These are phyloP conservation scores for Neonectria neomacrospora DNA, from an alignment of 2,329 filamentous ascomycete genomes.

Conservation along the genomic window DNA sequence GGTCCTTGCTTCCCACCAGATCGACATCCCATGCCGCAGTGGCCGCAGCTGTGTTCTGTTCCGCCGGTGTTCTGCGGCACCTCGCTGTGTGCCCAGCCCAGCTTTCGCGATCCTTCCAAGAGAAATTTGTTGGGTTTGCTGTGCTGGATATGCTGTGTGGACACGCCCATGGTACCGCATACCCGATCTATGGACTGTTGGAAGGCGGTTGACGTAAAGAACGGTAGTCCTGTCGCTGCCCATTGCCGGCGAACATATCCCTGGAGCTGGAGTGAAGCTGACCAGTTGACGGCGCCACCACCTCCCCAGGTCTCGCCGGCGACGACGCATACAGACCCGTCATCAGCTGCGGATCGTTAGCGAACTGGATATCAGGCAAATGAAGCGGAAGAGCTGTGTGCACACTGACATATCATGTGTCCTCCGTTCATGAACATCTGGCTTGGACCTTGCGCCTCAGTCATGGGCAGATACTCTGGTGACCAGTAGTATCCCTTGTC, in stretches of 20 bases:
- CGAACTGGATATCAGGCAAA: not conserved
- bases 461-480: conserved; percentile 76
- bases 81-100: conserved; percentile 73
- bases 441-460: conserved; percentile 10
- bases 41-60: conserved; percentile 72
- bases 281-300: conserved; percentile 85
- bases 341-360: conserved; percentile 36
- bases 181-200: conserved; percentile 79
- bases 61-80: conserved; percentile 82
- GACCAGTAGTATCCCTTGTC: conserved; percentile 79
- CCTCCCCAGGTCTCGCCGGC: conserved; percentile 80
- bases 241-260: conserved; percentile 79
- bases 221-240: conserved; percentile 70
- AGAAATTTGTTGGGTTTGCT: conserved; percentile 74
- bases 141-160: conserved; percentile 69
- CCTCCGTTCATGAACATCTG: conserved; percentile 17
- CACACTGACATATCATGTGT: conserved; percentile 10
- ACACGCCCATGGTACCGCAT: conserved; percentile 79
- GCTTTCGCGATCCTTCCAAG: conserved; percentile 74
- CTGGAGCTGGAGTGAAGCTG: conserved; percentile 67
- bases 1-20: conserved; percentile 79
- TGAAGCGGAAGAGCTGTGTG: not conserved
- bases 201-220: conserved; percentile 76
- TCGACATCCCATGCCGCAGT: conserved; percentile 65
- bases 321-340: conserved; percentile 67